These are phyloP conservation scores for Adansonia digitata DNA, from an alignment of 345 rosid species.

Conservation along the genomic window DNA sequence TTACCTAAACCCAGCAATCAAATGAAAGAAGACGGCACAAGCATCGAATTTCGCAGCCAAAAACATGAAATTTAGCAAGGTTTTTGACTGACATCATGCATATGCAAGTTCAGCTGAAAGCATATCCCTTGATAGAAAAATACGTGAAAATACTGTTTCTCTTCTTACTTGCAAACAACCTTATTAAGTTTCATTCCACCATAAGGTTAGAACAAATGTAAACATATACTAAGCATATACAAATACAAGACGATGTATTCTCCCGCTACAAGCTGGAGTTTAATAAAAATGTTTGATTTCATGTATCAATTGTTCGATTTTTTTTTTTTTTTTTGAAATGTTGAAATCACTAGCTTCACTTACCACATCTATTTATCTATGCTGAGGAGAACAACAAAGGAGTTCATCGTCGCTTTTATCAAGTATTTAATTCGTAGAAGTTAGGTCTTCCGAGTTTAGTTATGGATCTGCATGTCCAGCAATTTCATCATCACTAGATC, in stretches of 20 bases:
- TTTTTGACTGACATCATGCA: not conserved
- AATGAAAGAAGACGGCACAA: not conserved
- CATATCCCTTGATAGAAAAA: not conserved
- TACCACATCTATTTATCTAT: not conserved
- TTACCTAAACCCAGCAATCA: not conserved
- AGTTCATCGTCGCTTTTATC: slow-evolving; percentile 9
- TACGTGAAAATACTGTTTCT: not conserved
- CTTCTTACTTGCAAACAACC: not conserved
- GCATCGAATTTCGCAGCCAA: not conserved
- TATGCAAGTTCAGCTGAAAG: not conserved
- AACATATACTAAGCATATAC: not conserved
- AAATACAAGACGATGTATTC: not conserved
- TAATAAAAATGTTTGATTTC: not conserved
- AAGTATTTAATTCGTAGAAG: not conserved
- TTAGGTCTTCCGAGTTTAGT: not conserved
- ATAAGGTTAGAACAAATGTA: not conserved
- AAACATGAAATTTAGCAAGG: not conserved
- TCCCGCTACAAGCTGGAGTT: not conserved
- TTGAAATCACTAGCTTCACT: slow-evolving; percentile 11
- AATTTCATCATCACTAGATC: slow-evolving; percentile 52
- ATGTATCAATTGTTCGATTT: slow-evolving; percentile 6
- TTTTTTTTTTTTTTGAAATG: slow-evolving; percentile 4
- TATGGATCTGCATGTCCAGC: slow-evolving; percentile 59
- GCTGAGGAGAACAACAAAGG: slow-evolving; percentile 10
- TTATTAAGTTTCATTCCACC: not conserved